A percentile compares a stretch with the other conserved stretches of the same genome.
These are phyloP conservation scores for Solanum ossicruentum DNA, from an alignment of 257 asterid species.

Conservation along the genomic window DNA sequence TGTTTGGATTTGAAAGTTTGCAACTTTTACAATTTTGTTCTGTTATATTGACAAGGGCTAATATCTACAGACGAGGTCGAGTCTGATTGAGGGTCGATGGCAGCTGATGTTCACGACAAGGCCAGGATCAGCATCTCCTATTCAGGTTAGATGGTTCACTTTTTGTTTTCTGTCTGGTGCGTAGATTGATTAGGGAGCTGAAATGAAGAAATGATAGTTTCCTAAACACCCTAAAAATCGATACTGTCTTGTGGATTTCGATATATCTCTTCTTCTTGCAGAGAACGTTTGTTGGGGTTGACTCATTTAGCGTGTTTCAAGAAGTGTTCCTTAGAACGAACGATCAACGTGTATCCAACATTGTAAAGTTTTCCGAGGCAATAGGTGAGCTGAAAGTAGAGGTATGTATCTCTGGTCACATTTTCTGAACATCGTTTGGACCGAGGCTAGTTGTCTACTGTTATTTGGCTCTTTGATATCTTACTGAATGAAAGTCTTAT, in stretches of 20 bases:
- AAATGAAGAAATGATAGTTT: neutral
- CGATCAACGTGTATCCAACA: conserved; percentile 83
- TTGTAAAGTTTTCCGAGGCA: conserved; percentile 64
- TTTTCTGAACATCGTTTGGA: neutral
- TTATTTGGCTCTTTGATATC: too few relatives aligned
- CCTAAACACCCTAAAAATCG: neutral
- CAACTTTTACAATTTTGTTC: neutral
- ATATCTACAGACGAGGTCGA: conserved; percentile 59
- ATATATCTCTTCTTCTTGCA: neutral
- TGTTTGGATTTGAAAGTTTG: too few relatives aligned
- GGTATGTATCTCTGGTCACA: conserved; percentile 22
- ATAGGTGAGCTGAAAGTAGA: conserved; percentile 87
- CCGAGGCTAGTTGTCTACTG: neutral
- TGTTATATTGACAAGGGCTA: neutral
- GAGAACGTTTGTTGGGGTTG: conserved; percentile 95
- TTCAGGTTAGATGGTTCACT: conserved; percentile 36
- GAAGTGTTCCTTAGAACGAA: conserved; percentile 67
- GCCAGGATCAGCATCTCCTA: conserved; percentile 87
- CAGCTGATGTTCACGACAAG: conserved; percentile 93
- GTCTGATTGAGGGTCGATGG: conserved; percentile 88
- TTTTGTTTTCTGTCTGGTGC: neutral
- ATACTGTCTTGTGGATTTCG: neutral
- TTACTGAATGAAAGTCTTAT: neutral
- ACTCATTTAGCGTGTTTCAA: conserved; percentile 76
- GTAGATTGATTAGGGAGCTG: neutral